Conservation (phyloP, 2,329 filamentous ascomycete species). For the Trichoderma sp. region DNA sequence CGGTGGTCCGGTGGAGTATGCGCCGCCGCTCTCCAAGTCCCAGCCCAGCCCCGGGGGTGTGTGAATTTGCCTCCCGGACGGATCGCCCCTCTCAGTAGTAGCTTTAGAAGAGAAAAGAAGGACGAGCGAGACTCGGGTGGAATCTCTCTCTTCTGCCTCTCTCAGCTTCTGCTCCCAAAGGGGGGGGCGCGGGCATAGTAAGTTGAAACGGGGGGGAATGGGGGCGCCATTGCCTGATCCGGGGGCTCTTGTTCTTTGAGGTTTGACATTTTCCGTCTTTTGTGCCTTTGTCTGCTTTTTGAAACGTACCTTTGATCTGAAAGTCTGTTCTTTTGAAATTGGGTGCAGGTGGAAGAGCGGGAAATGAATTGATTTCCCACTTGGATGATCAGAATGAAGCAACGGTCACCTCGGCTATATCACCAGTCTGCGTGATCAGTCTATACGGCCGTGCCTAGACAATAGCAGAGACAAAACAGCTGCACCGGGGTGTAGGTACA, state of each 20-base stretch:
- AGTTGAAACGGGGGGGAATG: not conserved
- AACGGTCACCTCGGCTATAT: not conserved
- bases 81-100: not conserved
- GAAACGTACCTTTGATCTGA: not conserved
- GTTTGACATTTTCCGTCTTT: not conserved
- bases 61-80: constrained; percentile 16
- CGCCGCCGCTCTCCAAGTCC: constrained; percentile 11
- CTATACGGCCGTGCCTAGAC: not conserved
- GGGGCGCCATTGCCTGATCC: not conserved
- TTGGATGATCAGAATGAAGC: not conserved
- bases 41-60: constrained; percentile 16
- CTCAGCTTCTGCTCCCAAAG: not conserved
- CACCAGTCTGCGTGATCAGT: not conserved
- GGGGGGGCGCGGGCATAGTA: constrained; percentile 11
- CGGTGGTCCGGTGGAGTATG: constrained; percentile 17
- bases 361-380: not conserved
- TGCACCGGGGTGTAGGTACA: not conserved
- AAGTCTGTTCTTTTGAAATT: not conserved
- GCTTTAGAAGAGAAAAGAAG: constrained; percentile 4
- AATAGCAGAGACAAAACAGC: not conserved
- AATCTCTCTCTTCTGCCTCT: not conserved
- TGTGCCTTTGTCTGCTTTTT: not conserved
- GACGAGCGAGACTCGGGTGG: not conserved
- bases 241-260: not conserved
- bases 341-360: not conserved